phyloP scores from a whole-genome alignment of 495 filamentous ascomycete genomes.

The Aspergillus panamensis region DNA sequence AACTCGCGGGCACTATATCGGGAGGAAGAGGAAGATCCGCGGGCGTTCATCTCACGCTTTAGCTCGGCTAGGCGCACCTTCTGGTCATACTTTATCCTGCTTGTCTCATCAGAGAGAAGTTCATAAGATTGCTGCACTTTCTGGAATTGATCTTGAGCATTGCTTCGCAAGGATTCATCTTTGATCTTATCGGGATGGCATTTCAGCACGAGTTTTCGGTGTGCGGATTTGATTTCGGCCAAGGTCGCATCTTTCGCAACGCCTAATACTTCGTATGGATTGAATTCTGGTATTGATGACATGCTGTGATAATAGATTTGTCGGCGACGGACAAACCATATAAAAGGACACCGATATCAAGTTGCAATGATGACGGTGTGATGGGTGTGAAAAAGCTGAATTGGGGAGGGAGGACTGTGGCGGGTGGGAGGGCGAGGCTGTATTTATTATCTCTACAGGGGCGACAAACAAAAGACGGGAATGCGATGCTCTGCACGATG shows the following conservation, averaged over 20 bases:
- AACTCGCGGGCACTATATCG: slow-evolving; percentile 38
- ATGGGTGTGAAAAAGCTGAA: slow-evolving; percentile 2
- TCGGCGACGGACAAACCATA: slow-evolving; percentile 13
- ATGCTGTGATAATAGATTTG: slow-evolving; percentile 39
- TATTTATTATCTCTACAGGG: not conserved
- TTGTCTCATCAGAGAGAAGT: slow-evolving; percentile 73
- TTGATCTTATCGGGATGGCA: slow-evolving; percentile 95
- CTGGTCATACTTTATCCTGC: slow-evolving; percentile 72
- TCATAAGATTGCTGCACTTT: slow-evolving; percentile 93
- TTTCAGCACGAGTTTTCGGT: slow-evolving; percentile 90
- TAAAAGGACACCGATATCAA: slow-evolving; percentile 13
- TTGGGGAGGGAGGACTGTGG: slow-evolving; percentile 4
- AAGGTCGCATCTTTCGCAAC: slow-evolving; percentile 71
- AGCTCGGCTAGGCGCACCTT: slow-evolving; percentile 61
- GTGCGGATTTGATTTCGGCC: slow-evolving; percentile 70
- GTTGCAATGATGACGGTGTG: slow-evolving; percentile 9
- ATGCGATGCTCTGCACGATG: not conserved
- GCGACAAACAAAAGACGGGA: not conserved
- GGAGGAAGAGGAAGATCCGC: slow-evolving; percentile 27
- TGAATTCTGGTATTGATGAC: slow-evolving; percentile 60
- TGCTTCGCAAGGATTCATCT: slow-evolving; percentile 61
- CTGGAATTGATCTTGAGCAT: slow-evolving; percentile 84
- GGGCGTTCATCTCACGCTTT: slow-evolving; percentile 48
- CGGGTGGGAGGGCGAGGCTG: not conserved
- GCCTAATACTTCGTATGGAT: slow-evolving; percentile 81